phyloP scores from a whole-genome alignment of 2,329 filamentous ascomycete species.

The Fusarium haematococcum region DNA sequence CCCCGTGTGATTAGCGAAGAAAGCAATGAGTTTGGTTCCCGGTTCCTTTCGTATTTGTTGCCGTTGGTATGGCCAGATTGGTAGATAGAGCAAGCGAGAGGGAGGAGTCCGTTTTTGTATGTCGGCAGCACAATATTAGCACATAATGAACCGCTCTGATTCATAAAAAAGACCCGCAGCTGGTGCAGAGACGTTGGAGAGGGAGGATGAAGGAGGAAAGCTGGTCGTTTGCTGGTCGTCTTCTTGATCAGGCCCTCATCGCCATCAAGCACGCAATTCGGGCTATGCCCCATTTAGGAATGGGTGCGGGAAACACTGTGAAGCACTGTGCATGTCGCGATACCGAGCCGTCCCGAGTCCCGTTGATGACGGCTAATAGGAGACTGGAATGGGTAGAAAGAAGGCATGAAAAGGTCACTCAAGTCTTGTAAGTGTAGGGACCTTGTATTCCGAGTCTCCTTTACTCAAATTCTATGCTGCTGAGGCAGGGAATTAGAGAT shows the following conservation, averaged over 20 bases:
- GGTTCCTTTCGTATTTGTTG: constrained; percentile 10
- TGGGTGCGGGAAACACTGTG: constrained; percentile 11
- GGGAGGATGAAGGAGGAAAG: constrained; percentile 34
- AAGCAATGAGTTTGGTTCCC: constrained; percentile 3
- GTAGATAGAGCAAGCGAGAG: constrained; percentile 5
- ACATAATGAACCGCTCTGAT: constrained; percentile 30
- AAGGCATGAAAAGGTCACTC: background rate
- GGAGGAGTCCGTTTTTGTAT: constrained; percentile 2
- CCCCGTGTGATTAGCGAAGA: constrained; percentile 33
- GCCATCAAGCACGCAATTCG: constrained; percentile 35
- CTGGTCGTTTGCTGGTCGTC: constrained; percentile 12
- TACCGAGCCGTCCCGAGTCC: constrained; percentile 34
- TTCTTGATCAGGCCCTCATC: constrained; percentile 12
- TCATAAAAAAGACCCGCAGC: constrained; percentile 32
- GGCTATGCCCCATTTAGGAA: constrained; percentile 27
- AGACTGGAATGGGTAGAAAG: background rate
- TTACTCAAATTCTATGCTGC: background rate
- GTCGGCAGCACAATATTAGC: constrained; percentile 28
- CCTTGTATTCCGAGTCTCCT: background rate
- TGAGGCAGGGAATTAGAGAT: background rate
- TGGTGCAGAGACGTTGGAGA: constrained; percentile 23
- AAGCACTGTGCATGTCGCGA: constrained; percentile 9
- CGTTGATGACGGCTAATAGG: constrained; percentile 8
- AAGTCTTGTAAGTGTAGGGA: background rate
- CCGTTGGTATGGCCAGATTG: constrained; percentile 12